Base-by-base conservation (phyloP, 208 protist genomes). In the Borovskyia barvae region DNA sequence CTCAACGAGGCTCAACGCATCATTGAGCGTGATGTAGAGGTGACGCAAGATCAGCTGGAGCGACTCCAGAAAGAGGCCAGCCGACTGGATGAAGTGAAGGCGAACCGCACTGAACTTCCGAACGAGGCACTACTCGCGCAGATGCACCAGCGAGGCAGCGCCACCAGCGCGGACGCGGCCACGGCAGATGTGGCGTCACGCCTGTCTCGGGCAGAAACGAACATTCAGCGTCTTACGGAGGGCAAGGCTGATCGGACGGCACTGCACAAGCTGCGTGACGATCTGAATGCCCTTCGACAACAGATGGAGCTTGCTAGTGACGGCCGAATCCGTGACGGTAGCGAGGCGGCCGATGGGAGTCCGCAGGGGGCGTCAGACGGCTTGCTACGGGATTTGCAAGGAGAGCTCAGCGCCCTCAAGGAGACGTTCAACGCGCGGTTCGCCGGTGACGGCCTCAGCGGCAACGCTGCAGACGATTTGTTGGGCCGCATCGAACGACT, bases 181-280 rank as follows among this genome's bases (percentile, higher is more conserved):
- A 36, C 77, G 6, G 66, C 69, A 9, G 78, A 83, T 4, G 26
- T 91, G 22, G n/a, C 43, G n/a, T 11, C 35, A 30, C 75, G 63
- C 41, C 49, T 87, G 33, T 37, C 65, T 14, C 60, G 74, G 5
- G 47, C 76, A n/a, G 55, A 71, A 37, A 30, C 48, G 22, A 53
- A 48, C 15, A 55, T 85, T 12, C 59, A 57, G 8, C 47, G 50
- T n/a, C 51, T 93, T 17, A 74, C 81, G 17, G 76, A 87, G 29
- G 45, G 63, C 39, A 94, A 94, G 77, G 87, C 87, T 0, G 80
- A 94, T 56, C 65, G 68, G 17, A 48, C 55, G 6, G 73, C 74
- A 1, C 51, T 94, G 29, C 80, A 90, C 59, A 82, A 74, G n/a
- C 65, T 94, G 55, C 73, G 71, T 17, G 84, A 94, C 40, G 81